A percentile compares a stretch with the other conserved stretches of the same genome.
Evolutionary conservation across 2,329 filamentous ascomycete species (phyloP).

Genomic region (Aureobasidium leucospermi): DNA sequence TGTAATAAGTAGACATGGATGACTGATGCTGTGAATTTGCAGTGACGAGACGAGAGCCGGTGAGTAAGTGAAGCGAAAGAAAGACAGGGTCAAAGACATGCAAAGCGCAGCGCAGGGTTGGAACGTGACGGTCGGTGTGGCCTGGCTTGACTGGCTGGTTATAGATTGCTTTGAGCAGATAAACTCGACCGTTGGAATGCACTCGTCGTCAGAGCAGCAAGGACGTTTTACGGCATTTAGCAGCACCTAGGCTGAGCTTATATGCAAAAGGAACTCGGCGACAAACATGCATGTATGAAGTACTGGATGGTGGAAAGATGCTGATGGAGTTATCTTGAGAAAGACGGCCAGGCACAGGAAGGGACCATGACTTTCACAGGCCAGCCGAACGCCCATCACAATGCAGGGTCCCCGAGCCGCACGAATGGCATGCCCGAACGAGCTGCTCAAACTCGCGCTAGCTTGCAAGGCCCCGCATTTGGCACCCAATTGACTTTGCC

Average conservation of each 20-base stretch:
- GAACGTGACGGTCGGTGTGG: slow-evolving; percentile 1
- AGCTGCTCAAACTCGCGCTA: neutral
- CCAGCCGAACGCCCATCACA: no score
- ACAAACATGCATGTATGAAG: neutral
- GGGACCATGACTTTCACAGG: neutral
- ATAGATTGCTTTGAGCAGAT: slow-evolving; percentile 1
- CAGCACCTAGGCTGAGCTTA: neutral
- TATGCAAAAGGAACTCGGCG: neutral
- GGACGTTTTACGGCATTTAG: neutral
- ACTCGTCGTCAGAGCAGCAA: slow-evolving; percentile 6
- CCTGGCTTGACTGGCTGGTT: neutral
- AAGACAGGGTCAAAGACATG: slow-evolving; percentile 2
- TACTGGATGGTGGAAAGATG: neutral
- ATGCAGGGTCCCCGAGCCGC: neutral
- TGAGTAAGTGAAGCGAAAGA: neutral
- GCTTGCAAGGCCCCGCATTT: neutral
- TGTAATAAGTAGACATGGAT: neutral
- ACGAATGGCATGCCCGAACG: neutral
- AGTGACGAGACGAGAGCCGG: neutral
- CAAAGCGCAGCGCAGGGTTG: neutral
- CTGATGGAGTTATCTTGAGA: neutral
- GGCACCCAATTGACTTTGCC: neutral
- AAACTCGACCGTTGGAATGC: slow-evolving; percentile 8
- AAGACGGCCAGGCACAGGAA: slow-evolving; percentile 3
- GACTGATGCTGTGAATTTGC: neutral